Evolutionary conservation across 176 grass and related monocot genomes (phyloP).

Genomic region (Hordeum marinum): DNA sequence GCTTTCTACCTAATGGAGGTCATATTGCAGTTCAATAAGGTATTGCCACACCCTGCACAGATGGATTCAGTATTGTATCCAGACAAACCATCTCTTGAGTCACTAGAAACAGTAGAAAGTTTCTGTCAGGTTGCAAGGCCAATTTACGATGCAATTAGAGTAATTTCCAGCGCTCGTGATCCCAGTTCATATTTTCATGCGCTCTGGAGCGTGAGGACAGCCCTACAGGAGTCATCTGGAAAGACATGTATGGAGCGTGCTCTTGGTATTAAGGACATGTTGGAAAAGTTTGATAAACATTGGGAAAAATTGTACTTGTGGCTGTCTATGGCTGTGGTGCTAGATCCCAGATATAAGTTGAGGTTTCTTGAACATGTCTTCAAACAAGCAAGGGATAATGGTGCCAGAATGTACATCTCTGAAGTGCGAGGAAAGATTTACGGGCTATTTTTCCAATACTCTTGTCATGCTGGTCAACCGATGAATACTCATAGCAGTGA

Average conservation of each 20-base stretch:
- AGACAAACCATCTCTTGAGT: neutral
- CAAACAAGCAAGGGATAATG: neutral
- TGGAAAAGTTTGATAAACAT: neutral
- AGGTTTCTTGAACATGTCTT: neutral
- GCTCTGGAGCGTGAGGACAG: neutral
- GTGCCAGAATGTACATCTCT: neutral
- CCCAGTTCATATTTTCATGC: slow-evolving; percentile 5
- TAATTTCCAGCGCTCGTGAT: neutral
- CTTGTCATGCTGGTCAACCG: neutral
- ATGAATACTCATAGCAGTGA: neutral
- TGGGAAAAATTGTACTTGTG: slow-evolving; percentile 25
- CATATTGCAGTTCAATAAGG: neutral
- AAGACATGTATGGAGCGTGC: neutral
- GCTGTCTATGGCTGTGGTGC: slow-evolving; percentile 13
- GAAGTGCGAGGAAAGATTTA: slow-evolving; percentile 16
- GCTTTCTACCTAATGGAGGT: neutral
- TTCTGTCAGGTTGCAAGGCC: slow-evolving; percentile 10
- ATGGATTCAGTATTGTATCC: neutral
- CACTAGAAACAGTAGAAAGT: neutral
- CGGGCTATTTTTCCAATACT: slow-evolving; percentile 16
- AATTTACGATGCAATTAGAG: neutral
- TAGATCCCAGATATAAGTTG: slow-evolving; percentile 30
- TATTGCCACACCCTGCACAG: neutral
- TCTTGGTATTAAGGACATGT: neutral
- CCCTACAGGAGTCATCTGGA: neutral